A percentile compares a stretch with the other conserved stretches of the same genome.
These are phyloP conservation scores for Beta vulgaris DNA, from an alignment of 148 eudicot species.

Conservation along the genomic window DNA sequence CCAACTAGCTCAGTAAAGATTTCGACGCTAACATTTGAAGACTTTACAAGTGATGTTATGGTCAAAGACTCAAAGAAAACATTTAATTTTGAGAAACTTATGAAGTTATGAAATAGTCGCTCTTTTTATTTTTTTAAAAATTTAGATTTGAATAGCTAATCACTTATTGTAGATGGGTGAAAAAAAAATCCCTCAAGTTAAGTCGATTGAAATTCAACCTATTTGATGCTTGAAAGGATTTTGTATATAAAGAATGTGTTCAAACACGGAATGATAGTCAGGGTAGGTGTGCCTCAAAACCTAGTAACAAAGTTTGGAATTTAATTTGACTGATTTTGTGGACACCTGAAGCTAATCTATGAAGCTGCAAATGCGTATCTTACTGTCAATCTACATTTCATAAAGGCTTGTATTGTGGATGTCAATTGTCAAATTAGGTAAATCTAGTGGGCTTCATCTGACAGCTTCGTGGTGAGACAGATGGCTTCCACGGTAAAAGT, in stretches of 20 bases:
- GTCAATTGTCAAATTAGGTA: conserved; percentile 19
- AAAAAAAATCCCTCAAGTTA: too few species aligned
- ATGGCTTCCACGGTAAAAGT: conserved; percentile 3
- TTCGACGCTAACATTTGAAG: too few species aligned
- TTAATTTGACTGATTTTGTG: conserved; percentile 18
- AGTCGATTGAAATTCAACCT: too few species aligned
- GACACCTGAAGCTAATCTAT: conserved; percentile 6
- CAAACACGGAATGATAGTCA: conserved; percentile 1
- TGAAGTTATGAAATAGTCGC: too few species aligned
- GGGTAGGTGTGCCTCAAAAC: conserved; percentile 9
- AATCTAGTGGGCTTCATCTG: conserved; percentile 1
- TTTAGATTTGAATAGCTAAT: too few species aligned
- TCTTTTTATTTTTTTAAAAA: too few species aligned
- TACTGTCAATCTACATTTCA: conserved; percentile 3
- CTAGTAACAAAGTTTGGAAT: conserved; percentile 16
- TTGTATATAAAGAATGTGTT: conserved; percentile 3
- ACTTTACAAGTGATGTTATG: too few species aligned
- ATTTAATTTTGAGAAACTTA: too few species aligned
- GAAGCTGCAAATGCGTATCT: background rate
- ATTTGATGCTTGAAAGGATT: conserved; percentile 10
- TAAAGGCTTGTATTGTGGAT: conserved; percentile 13
- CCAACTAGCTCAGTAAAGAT: too few species aligned
- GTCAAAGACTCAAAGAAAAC: too few species aligned
- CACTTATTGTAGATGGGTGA: too few species aligned
- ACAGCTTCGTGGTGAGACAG: background rate